A percentile compares a stretch with the other conserved stretches of the same genome.
These are phyloP conservation scores for Ailanthus altissimus DNA, from an alignment of 345 rosid genomes.

Conservation along the genomic window DNA sequence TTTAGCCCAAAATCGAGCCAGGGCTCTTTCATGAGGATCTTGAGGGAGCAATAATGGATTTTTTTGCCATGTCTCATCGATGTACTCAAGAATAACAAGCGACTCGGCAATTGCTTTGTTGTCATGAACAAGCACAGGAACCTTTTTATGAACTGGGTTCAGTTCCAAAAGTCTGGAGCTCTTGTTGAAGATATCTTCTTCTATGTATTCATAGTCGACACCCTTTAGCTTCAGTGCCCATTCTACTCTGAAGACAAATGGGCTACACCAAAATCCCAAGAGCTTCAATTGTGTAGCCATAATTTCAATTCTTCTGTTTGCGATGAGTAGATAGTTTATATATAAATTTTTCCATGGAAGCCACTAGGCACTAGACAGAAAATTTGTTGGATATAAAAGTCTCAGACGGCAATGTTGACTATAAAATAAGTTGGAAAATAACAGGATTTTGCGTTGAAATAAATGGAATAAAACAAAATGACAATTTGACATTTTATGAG, in stretches of 20 bases:
- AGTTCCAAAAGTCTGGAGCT: constrained; percentile 15
- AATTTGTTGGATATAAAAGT: no score
- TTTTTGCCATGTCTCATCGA: constrained; percentile 40
- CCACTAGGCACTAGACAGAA: no score
- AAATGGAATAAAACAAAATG: no score
- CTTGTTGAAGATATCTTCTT: constrained; percentile 26
- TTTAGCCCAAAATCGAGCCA: constrained; percentile 43
- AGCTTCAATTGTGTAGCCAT: constrained; percentile 22
- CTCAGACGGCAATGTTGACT: no score
- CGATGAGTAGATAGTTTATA: no score
- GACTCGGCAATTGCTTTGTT: constrained; percentile 19
- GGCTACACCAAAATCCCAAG: constrained; percentile 29
- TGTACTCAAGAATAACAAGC: constrained; percentile 27
- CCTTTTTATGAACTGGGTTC: constrained; percentile 21
- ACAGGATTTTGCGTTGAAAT: no score
- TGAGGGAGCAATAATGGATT: constrained; percentile 31
- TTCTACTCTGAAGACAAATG: constrained; percentile 5
- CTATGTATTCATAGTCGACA: constrained; percentile 26
- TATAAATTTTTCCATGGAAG: no score
- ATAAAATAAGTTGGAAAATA: no score
- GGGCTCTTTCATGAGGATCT: constrained; percentile 39
- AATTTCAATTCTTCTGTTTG: not conserved
- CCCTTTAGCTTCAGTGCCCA: constrained; percentile 29
- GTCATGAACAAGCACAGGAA: constrained; percentile 27
- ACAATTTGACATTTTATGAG: no score